These are phyloP conservation scores for Entrophospora sp. DNA, from an alignment of 192 early-diverging fungal species.

Conservation along the genomic window DNA sequence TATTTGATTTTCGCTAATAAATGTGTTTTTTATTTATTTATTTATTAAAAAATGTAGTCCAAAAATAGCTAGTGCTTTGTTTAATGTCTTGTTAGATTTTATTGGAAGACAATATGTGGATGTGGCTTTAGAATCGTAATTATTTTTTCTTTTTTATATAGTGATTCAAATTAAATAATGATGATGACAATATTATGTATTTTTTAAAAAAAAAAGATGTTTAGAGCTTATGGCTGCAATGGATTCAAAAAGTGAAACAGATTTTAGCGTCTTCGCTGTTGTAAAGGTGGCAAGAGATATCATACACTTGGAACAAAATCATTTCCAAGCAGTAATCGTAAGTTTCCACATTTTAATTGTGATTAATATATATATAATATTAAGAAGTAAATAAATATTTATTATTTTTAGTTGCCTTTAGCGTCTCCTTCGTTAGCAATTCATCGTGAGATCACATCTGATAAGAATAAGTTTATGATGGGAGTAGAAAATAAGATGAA, in stretches of 20 bases:
- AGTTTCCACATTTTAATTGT: constrained; percentile 15
- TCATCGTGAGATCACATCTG: constrained; percentile 76
- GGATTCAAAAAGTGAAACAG: constrained; percentile 56
- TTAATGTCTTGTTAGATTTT: constrained; percentile 64
- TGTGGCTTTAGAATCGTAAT: constrained; percentile 66
- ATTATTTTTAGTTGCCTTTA: constrained; percentile 48
- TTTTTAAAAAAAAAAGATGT: constrained; percentile 41
- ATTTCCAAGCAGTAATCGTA: constrained; percentile 72
- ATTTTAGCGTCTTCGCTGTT: constrained; percentile 50
- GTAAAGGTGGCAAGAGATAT: constrained; percentile 61
- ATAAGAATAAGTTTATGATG: constrained; percentile 86
- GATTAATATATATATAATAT: background rate
- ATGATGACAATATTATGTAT: no score
- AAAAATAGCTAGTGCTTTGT: constrained; percentile 55
- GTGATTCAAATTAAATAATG: no score
- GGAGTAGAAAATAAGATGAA: constrained; percentile 76
- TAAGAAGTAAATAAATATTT: background rate
- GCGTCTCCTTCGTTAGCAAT: constrained; percentile 58
- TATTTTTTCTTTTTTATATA: constrained; percentile 7
- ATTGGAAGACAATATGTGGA: constrained; percentile 80
- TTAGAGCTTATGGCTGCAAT: constrained; percentile 54
- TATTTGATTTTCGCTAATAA: background rate
- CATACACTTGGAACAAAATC: constrained; percentile 68
- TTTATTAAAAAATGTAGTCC: no score
- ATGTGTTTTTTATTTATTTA: background rate